Evolutionary conservation across 331 rosid genomes (phyloP).

Genomic region (Cydonia oblonga): DNA sequence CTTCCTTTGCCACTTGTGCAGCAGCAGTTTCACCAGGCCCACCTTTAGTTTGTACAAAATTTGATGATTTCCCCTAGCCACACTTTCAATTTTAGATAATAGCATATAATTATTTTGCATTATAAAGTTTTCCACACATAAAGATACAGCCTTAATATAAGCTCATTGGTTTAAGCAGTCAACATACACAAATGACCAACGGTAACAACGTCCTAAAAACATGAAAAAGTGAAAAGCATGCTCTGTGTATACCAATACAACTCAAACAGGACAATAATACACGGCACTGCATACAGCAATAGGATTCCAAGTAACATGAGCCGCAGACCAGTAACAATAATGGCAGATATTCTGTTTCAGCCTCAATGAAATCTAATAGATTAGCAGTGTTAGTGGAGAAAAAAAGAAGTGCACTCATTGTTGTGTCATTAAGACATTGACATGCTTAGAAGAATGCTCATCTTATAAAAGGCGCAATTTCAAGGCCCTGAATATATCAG

Average conservation of each 20-base stretch:
- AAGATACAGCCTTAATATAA: background rate
- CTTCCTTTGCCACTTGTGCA: conserved; percentile 49
- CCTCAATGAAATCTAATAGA: background rate
- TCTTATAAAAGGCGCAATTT: background rate
- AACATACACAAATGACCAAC: background rate
- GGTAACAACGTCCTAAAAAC: background rate
- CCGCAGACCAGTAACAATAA: no score
- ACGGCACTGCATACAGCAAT: background rate
- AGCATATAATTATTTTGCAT: background rate
- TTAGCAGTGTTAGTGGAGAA: background rate
- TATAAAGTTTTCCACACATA: background rate
- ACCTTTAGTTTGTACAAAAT: conserved; percentile 36
- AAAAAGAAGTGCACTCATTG: background rate
- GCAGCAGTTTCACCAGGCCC: conserved; percentile 34
- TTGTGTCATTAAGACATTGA: background rate
- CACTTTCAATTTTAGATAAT: background rate
- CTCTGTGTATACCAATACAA: background rate
- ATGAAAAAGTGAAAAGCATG: background rate
- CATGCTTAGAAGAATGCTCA: background rate
- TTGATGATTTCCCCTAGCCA: conserved; percentile 31
- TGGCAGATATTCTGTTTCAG: background rate
- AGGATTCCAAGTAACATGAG: background rate
- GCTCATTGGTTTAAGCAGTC: background rate
- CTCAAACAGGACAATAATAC: no score
- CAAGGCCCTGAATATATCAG: background rate